Evolutionary conservation across 768 basidiomycete genomes (phyloP), one percentile per base, ranked within the genome.

Genomic region (Russula foetens): DNA sequence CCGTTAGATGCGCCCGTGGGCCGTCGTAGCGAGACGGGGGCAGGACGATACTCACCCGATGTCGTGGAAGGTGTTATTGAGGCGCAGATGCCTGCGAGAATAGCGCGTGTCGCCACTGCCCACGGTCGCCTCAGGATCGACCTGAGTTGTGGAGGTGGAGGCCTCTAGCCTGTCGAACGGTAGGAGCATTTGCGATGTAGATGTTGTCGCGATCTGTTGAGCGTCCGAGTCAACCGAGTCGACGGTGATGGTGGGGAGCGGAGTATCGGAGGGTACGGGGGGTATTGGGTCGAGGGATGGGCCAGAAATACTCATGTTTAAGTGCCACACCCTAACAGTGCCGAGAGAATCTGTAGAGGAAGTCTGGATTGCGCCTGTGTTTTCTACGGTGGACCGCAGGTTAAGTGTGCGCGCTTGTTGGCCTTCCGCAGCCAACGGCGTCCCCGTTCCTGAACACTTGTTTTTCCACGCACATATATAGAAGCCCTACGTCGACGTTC

Each of bases 261-360:
- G 17, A 41, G 29, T 21, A 41, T 19, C 4, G n/a, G 14, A 17
- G 4, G 26, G 14, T 8, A n/a, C 19, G n/a, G 54, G 35, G 45
- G 29, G 45, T 23, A 17, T 5, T 29, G 14, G 52, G 28, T 14
- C 31, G 17, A 17, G 19, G 21, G 33, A 31, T 1, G 29, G 31
- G 11, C 4, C 26, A 8, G 50, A 29, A 14, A 21, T 44, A 28
- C 29, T 14, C 60, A 61, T 51, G 6, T 15, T 45, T 17, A n/a
- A 15, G 59, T 57, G 55, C 49, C 60, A 51, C 60, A 51, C 51
- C 48, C 60, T 35, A 46, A 28, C 24, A 51, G 24, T 38, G 19
- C 47, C 23, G 17, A 38, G 49, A 49, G 55, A 19, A 28, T 45
- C 53, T n/a, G 21, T 41, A 39, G 0, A 4, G 11, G 35, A 46